Conservation (phyloP, 2,329 filamentous ascomycete genomes). For the Zarea fungicola region DNA sequence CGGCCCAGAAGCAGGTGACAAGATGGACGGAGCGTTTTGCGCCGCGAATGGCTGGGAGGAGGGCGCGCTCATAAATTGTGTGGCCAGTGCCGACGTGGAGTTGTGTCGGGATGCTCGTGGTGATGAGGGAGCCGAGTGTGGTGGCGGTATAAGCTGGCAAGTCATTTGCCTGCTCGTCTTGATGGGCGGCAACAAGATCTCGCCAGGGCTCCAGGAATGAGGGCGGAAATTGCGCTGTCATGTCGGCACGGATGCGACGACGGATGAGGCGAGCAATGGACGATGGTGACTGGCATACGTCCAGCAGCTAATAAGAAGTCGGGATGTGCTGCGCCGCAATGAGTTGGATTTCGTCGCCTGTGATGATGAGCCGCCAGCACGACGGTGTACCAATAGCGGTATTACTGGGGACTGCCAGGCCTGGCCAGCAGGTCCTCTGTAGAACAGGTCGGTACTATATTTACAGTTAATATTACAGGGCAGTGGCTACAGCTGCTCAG, state of each 20-base stretch:
- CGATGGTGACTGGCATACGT: neutral
- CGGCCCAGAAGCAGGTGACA: slow-evolving; percentile 79
- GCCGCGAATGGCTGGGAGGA: slow-evolving; percentile 56
- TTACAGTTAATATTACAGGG: too few relatives aligned
- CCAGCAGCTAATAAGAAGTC: neutral
- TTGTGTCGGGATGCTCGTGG: slow-evolving; percentile 39
- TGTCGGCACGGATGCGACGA: neutral
- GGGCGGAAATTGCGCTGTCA: slow-evolving; percentile 26
- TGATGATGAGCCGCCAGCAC: too few relatives aligned
- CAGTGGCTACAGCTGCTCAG: too few relatives aligned
- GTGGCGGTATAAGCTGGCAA: slow-evolving; percentile 45
- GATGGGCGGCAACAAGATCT: slow-evolving; percentile 26
- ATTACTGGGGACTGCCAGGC: too few relatives aligned
- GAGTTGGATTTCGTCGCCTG: too few relatives aligned
- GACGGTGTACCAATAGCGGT: too few relatives aligned
- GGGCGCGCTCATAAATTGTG: slow-evolving; percentile 47
- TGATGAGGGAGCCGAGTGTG: slow-evolving; percentile 42
- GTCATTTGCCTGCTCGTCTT: slow-evolving; percentile 32
- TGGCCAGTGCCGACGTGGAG: slow-evolving; percentile 55
- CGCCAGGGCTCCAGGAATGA: slow-evolving; percentile 36
- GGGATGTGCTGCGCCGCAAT: too few relatives aligned
- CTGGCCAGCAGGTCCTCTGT: too few relatives aligned
- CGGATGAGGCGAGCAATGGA: neutral
- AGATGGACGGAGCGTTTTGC: slow-evolving; percentile 64
- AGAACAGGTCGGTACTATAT: too few relatives aligned